phyloP scores from a whole-genome alignment of 1,284 basidiomycete species.

The Phellopilus nigrolimitatus region DNA sequence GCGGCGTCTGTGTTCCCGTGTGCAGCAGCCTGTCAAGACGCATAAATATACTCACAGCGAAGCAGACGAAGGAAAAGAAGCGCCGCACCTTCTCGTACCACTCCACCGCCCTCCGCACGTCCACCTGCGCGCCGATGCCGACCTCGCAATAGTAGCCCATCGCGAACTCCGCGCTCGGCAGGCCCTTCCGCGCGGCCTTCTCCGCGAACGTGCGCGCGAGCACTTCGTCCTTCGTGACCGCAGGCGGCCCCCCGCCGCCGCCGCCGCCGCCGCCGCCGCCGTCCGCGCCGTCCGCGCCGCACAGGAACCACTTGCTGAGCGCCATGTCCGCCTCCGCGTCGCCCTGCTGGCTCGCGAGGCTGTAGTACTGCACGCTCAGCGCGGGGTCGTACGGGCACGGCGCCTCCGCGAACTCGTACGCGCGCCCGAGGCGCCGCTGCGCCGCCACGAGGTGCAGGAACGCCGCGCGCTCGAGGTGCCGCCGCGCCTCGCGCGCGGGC shows the following conservation, averaged over 20 bases:
- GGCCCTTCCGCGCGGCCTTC: slow-evolving; percentile 77
- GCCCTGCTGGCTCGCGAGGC: slow-evolving; percentile 79
- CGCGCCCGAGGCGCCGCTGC: slow-evolving; percentile 89
- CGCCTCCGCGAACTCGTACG: slow-evolving; percentile 87
- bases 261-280: too few relatives aligned
- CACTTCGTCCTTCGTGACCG: slow-evolving; percentile 89
- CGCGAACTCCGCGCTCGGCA: slow-evolving; percentile 80
- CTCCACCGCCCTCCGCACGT: slow-evolving; percentile 55
- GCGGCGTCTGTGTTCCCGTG: slow-evolving; percentile 80
- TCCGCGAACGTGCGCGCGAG: slow-evolving; percentile 89
- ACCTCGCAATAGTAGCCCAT: slow-evolving; percentile 92
- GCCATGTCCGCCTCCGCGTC: slow-evolving; percentile 96
- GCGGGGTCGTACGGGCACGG: slow-evolving; percentile 88
- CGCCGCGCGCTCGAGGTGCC: slow-evolving; percentile 75
- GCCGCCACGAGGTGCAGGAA: slow-evolving; percentile 85
- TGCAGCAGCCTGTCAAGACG: slow-evolving; percentile 52
- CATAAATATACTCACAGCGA: slow-evolving; percentile 8
- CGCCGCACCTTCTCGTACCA: slow-evolving; percentile 71
- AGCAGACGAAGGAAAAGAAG: slow-evolving; percentile 17
- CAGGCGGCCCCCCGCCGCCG: too few relatives aligned
- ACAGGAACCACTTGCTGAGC: slow-evolving; percentile 92
- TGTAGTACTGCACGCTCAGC: slow-evolving; percentile 92
- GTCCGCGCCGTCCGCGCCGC: slow-evolving; percentile 65
- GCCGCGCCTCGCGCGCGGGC: slow-evolving; percentile 45
- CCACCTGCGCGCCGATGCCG: slow-evolving; percentile 62